These are phyloP conservation scores for Eimeria tenella DNA, from an alignment of 169 alveolate species.

Conservation along the genomic window DNA sequence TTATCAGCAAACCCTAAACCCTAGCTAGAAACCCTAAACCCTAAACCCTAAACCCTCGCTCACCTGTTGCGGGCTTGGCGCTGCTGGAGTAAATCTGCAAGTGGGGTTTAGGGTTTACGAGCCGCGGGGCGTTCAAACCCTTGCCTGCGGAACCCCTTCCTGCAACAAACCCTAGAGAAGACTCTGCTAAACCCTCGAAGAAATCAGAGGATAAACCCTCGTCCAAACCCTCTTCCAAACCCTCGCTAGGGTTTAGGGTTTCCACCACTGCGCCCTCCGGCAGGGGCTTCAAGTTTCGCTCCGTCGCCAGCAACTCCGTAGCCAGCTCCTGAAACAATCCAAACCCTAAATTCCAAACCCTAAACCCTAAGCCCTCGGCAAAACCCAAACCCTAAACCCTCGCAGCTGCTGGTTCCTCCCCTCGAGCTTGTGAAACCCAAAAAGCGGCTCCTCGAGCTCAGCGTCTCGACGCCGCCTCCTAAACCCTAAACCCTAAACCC, in stretches of 20 bases:
- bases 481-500: conserved; percentile 13
- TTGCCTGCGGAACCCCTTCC: background rate
- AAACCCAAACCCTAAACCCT: too few species aligned
- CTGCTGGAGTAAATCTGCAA: background rate
- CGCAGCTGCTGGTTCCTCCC: too few species aligned
- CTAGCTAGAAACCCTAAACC: background rate
- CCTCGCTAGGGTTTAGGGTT: conserved; percentile 11
- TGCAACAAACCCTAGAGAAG: background rate
- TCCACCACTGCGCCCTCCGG: conserved; percentile 5
- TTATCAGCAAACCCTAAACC: background rate
- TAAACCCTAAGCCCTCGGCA: background rate
- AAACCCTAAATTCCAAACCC: background rate
- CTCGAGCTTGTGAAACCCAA: too few species aligned
- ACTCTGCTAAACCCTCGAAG: background rate
- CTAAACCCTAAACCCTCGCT: background rate
- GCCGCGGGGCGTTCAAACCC: background rate
- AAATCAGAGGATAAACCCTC: background rate
- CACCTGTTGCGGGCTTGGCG: background rate
- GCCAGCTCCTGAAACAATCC: background rate
- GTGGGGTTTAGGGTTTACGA: conserved; percentile 24
- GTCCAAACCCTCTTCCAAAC: background rate
- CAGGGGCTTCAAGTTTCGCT: background rate
- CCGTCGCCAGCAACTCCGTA: background rate
- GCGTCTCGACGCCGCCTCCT: background rate
- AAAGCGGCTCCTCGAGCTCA: too few species aligned